These are phyloP conservation scores for Thalassiosira sp. DNA, from an alignment of 352 stramenopile species.

Conservation along the genomic window DNA sequence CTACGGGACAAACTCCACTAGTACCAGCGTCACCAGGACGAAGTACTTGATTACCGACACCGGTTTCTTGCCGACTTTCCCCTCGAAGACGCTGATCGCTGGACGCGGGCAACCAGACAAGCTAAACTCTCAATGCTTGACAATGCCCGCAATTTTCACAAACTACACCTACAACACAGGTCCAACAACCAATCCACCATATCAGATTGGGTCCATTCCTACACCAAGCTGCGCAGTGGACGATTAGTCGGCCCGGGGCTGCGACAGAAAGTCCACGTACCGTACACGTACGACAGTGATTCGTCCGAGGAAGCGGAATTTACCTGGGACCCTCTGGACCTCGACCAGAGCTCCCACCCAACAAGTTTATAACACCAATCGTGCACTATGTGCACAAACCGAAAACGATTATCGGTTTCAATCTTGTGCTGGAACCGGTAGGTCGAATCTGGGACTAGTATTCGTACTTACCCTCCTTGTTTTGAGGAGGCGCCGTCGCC, in stretches of 20 bases:
- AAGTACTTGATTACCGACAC: slow-evolving; percentile 16
- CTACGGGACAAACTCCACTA: background rate
- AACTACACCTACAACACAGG: background rate
- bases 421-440: background rate
- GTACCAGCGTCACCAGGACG: slow-evolving; percentile 3
- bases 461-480: background rate
- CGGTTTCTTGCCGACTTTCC: background rate
- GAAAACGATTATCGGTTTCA: background rate
- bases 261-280: background rate
- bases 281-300: background rate
- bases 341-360: background rate
- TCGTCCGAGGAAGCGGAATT: background rate
- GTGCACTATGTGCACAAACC: background rate
- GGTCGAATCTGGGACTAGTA: background rate
- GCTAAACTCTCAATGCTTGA: slow-evolving; percentile 1
- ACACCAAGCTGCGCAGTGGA: slow-evolving; percentile 6
- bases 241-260: background rate
- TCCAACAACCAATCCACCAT: slow-evolving; percentile 3
- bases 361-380: background rate
- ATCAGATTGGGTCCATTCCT: background rate
- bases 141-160: background rate
- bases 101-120: background rate
- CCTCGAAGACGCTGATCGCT: background rate
- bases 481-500: background rate
- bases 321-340: background rate